These are phyloP conservation scores for Groenewaldozyma auringiensis DNA, from an alignment of 1,139 yeast species.

Conservation along the genomic window DNA sequence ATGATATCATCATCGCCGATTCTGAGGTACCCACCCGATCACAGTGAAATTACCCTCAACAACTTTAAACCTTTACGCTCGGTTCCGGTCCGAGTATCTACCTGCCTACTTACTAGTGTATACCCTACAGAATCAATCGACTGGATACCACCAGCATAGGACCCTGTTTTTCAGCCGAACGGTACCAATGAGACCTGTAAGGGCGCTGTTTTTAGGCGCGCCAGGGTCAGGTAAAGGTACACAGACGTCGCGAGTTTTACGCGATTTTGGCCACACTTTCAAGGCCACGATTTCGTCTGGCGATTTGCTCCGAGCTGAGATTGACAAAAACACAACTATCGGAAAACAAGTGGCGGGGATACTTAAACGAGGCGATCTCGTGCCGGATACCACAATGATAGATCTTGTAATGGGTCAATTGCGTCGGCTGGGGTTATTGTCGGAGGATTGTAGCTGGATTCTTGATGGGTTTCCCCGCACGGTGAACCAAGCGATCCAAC, in stretches of 20 bases:
- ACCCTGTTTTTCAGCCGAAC: no score
- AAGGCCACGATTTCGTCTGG: conserved; percentile 67
- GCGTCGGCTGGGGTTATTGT: conserved; percentile 39
- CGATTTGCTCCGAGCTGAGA: conserved; percentile 66
- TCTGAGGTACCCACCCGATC: no score
- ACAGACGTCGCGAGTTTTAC: conserved; percentile 57
- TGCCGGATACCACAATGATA: conserved; percentile 69
- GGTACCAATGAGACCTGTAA: conserved; percentile 38
- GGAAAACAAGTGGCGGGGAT: conserved; percentile 53
- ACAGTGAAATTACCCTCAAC: no score
- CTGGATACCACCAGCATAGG: no score
- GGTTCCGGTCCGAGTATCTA: no score
- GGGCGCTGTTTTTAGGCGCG: conserved; percentile 75
- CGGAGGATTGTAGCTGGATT: conserved; percentile 50
- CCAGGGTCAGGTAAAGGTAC: conserved; percentile 97
- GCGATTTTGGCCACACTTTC: conserved; percentile 39
- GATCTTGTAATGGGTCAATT: conserved; percentile 49
- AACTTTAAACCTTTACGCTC: no score
- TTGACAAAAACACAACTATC: conserved; percentile 45
- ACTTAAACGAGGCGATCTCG: conserved; percentile 56
- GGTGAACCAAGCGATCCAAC: conserved; percentile 53
- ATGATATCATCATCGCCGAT: no score
- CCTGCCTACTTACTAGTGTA: no score
- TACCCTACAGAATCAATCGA: no score
- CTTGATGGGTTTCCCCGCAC: conserved; percentile 93